A percentile compares a stretch with the other conserved stretches of the same genome.
phyloP scores from a whole-genome alignment of 228 moss, liverwort and hornwort genomes.

The Sphagnum fallax region DNA sequence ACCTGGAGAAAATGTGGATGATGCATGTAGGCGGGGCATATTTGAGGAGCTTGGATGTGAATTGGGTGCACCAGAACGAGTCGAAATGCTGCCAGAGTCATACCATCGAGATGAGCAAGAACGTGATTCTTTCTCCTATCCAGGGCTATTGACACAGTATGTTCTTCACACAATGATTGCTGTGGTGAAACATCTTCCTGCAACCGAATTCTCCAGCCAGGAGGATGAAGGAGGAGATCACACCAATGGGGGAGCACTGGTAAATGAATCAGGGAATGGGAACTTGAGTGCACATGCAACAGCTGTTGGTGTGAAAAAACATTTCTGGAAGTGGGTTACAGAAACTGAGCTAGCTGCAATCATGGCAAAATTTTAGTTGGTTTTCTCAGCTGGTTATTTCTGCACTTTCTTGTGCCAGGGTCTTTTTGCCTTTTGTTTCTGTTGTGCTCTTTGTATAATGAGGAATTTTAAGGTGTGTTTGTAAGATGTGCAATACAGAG shows the following conservation, averaged over 20 bases:
- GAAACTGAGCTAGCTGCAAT: constrained; percentile 33
- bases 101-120: constrained; percentile 70
- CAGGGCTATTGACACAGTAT: constrained; percentile 73
- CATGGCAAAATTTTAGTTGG: constrained; percentile 7
- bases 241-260: constrained; percentile 7
- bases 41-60: constrained; percentile 80
- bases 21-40: constrained; percentile 76
- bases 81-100: constrained; percentile 54
- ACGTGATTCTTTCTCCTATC: constrained; percentile 80
- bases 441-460: no score
- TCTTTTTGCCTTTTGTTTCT: no score
- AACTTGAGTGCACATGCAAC: constrained; percentile 7
- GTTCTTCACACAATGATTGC: constrained; percentile 83
- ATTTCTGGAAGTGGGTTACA: constrained; percentile 88
- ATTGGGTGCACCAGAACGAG: constrained; percentile 55
- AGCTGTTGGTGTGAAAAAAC: constrained; percentile 62
- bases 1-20: constrained; percentile 77
- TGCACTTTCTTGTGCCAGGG: no score
- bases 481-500: no score
- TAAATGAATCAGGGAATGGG: constrained; percentile 18
- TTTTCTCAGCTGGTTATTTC: no score
- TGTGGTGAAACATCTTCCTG: constrained; percentile 54
- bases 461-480: no score
- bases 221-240: constrained; percentile 55
- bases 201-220: constrained; percentile 57